Evolutionary conservation across 1,284 basidiomycete species (phyloP).

Genomic region (Ustilago loliicola): DNA sequence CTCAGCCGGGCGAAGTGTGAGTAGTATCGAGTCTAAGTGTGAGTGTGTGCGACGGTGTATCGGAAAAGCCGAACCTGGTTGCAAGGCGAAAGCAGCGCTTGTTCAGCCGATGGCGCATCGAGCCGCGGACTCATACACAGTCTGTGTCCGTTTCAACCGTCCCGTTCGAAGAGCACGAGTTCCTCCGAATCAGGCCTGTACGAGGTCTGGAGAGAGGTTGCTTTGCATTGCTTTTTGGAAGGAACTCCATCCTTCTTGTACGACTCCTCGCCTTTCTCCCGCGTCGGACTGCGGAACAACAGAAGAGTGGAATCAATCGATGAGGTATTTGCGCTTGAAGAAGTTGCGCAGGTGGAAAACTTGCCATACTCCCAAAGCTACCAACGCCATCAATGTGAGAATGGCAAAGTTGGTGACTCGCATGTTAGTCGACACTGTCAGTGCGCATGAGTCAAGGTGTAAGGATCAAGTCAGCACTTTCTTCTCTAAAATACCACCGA

Average conservation of each 20-base stretch:
- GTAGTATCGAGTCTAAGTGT: not conserved
- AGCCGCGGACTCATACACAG: not conserved
- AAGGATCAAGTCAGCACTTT: slow-evolving; percentile 1
- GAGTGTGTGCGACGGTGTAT: not conserved
- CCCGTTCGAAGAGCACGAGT: not conserved
- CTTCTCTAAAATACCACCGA: too few relatives aligned
- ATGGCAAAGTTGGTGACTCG: slow-evolving; percentile 94
- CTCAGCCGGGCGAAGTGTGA: not conserved
- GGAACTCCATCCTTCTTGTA: not conserved
- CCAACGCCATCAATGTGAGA: slow-evolving; percentile 83
- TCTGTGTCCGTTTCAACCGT: not conserved
- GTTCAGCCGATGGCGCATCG: not conserved
- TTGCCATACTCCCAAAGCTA: slow-evolving; percentile 92
- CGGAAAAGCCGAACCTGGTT: not conserved
- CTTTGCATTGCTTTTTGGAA: slow-evolving; percentile 2
- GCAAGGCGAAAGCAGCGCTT: not conserved
- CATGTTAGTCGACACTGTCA: slow-evolving; percentile 86
- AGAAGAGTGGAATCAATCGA: slow-evolving; percentile 76
- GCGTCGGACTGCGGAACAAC: not conserved
- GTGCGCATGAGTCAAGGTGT: not conserved
- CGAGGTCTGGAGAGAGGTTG: not conserved
- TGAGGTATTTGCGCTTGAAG: slow-evolving; percentile 97
- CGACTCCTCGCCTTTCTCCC: not conserved
- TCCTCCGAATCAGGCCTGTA: not conserved
- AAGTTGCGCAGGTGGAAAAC: slow-evolving; percentile 91